Evolutionary conservation across 768 basidiomycete genomes (phyloP), one percentile per base, ranked within the genome.

Genomic region (Zangia roseola): DNA sequence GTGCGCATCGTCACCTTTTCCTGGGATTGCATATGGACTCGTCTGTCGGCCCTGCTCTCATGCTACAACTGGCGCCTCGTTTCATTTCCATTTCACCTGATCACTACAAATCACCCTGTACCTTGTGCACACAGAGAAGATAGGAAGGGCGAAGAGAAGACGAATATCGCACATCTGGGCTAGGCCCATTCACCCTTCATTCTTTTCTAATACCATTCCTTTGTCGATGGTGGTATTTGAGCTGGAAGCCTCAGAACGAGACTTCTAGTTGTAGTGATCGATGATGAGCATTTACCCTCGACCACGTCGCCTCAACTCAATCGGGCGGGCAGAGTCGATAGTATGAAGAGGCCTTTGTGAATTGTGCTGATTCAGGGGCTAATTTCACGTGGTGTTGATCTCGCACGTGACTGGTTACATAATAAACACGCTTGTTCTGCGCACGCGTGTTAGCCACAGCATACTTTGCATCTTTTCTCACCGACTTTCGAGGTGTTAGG

Each of bases 401-500:
- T 53, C 43, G 0, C 65, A 68, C 66, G 65, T 67, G 65, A 68
- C 6, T 4, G 0, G 12, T 64, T 65, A 65, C 39, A 26, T 67
- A 65, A 65, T 44, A 55, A 49, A 68, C 66, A 69, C 66, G 66
- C 58, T 45, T 26, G 30, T 17, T 17, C 40, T 17, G n/a, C n/a
- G n/a, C n/a, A n/a, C n/a, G n/a, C n/a, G 43, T 34, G 56, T 52
- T 47, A 63, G 60, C 54, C 55, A 50, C 52, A 14, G 19, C 14
- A 23, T 33, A 37, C 21, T 40, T 41, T 52, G 19, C 2, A 12
- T 17, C 20, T 36, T 24, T 42, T 43, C 21, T 36, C 24, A 25
- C 46, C 54, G 58, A 58, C 67, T 56, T 64, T 67, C 64, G 52
- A 63, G 75, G 76, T 74, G 76, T 76, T 77, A 77, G 76, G 76